Evolutionary conservation across 2,329 filamentous ascomycete genomes (phyloP).

Genomic region (Ilyonectria mors-panacis): DNA sequence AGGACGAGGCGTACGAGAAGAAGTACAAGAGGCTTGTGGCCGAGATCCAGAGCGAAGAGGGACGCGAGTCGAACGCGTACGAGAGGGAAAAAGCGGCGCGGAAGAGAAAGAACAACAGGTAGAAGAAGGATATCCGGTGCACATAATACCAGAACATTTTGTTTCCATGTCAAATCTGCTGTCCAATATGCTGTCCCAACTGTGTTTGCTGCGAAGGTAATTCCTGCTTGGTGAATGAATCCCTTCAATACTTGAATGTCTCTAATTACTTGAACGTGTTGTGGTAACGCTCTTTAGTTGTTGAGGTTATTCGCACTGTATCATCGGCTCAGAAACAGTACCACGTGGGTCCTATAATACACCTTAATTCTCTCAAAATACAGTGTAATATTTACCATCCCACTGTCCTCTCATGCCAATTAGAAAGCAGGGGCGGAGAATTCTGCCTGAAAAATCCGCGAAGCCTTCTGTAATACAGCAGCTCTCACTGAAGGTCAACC

Average conservation of each 20-base stretch:
- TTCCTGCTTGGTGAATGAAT: neutral
- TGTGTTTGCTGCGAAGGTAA: neutral
- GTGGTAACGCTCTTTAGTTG: too few species aligned
- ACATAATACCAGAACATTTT: slow-evolving; percentile 42
- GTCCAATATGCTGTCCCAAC: neutral
- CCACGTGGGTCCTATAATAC: neutral
- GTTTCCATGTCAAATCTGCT: neutral
- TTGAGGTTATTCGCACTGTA: neutral
- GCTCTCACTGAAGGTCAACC: neutral
- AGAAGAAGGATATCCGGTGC: slow-evolving; percentile 40
- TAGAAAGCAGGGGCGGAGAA: neutral
- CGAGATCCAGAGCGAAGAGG: slow-evolving; percentile 96
- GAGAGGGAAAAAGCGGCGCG: slow-evolving; percentile 86
- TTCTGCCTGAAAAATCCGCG: neutral
- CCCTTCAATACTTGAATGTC: too few species aligned
- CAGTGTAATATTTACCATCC: neutral
- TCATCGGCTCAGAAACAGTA: neutral
- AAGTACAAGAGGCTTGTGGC: slow-evolving; percentile 94
- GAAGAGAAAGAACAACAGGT: slow-evolving; percentile 73
- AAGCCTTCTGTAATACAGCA: slow-evolving; percentile 1
- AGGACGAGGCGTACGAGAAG: slow-evolving; percentile 93
- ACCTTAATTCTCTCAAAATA: neutral
- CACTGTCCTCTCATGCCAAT: neutral
- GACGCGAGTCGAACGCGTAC: slow-evolving; percentile 87
- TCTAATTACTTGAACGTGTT: too few species aligned